Base-by-base conservation (phyloP, 108 stramenopile genomes). In the Fragilariopsis cylindrus region DNA sequence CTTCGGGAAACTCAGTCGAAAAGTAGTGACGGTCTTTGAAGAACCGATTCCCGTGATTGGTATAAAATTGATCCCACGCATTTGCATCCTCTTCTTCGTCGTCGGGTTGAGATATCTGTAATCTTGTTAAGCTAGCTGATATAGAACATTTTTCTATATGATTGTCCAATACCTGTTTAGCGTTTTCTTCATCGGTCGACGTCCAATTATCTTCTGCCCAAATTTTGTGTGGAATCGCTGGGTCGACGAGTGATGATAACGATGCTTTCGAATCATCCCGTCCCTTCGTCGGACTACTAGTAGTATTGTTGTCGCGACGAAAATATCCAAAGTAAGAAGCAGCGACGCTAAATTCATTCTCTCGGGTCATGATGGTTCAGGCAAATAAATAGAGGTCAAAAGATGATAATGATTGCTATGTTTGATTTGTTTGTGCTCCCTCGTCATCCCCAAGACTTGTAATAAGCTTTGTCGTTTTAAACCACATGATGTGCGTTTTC, bases 1-100 rank as follows among this genome's bases (percentile, higher is more conserved):
- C 91, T 11, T 80, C 64, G 7, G 93, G 92, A 81, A 93, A 97
- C 3, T 85, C 62, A 45, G 11, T 60, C n/a, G 58, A 81, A 18
- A 97, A 77, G 69, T 97, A 97, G 72, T 97, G 96, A 18, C 94
- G 77, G 80, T 97, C 92, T 64, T 92, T 88, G 81, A 92, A 97
- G 76, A 94, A 93, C 45, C 87, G 82, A 13, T 80, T 88, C 50
- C 76, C 68, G 71, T 93, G 89, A 7, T 79, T 71, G 6, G 74
- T 41, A 67, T 96, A 96, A 65, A 94, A 94, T 55, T 71, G 62
- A 65, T 96, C 84, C 96, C 96, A 96, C 47, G 81, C 84, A 11
- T 81, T 77, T 0, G 73, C 68, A 9, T 89, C 85, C 3, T 60
- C 52, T 11, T 72, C 57, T 42, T 75, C 76, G n/a, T 60, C 56